These are phyloP conservation scores for Sophora flavescens DNA, from an alignment of 306 rosid species.

Conservation along the genomic window DNA sequence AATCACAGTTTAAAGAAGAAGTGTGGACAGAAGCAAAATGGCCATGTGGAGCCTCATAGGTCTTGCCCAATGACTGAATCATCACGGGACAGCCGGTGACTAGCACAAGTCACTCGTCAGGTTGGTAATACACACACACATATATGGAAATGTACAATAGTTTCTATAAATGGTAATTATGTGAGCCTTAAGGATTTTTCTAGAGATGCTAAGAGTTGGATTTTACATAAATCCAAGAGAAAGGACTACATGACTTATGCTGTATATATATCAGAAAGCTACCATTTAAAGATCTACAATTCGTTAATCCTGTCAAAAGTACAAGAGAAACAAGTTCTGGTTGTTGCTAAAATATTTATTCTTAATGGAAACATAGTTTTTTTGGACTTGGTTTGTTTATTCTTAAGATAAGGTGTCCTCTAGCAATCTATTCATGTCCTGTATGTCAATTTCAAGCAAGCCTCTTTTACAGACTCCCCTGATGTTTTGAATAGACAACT, in stretches of 20 bases:
- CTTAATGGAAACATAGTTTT: too few species aligned
- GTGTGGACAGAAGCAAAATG: conserved; percentile 58
- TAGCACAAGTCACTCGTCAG: conserved; percentile 83
- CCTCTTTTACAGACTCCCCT: neutral
- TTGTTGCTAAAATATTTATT: too few species aligned
- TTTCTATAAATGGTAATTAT: conserved; percentile 13
- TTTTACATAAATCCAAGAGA: conserved; percentile 16
- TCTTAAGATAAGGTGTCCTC: neutral
- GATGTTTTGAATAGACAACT: neutral
- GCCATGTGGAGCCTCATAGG: conserved; percentile 56
- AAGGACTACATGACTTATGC: neutral
- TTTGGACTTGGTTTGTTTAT: neutral
- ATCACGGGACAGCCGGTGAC: conserved; percentile 64
- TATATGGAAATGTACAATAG: conserved; percentile 27
- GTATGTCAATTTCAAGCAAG: conserved; percentile 2
- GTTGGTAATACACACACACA: conserved; percentile 48
- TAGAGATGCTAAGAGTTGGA: neutral
- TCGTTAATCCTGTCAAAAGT: conserved; percentile 13
- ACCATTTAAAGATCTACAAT: conserved; percentile 2
- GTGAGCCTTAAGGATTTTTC: conserved; percentile 18
- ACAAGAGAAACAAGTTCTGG: neutral
- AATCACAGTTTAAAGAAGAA: conserved; percentile 50
- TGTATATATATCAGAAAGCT: conserved; percentile 2
- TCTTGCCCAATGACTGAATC: conserved; percentile 65
- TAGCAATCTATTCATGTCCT: conserved; percentile 8